phyloP scores from a whole-genome alignment of 176 grass and related monocot genomes.

The Raddia distichophylla region DNA sequence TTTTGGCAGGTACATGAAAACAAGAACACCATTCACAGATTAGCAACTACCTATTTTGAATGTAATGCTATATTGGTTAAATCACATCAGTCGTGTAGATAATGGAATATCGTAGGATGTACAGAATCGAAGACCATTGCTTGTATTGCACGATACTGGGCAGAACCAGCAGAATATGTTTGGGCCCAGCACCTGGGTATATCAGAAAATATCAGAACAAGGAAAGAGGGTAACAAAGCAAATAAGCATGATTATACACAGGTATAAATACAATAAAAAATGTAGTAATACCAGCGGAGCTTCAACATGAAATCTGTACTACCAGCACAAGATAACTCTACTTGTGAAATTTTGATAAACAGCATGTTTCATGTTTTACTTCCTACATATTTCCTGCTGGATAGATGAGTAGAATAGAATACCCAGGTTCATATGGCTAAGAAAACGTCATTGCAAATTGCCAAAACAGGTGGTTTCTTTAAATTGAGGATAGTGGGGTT shows the following conservation, averaged over 20 bases:
- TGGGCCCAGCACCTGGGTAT: constrained; percentile 64
- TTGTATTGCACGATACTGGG: constrained; percentile 52
- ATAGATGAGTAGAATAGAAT: constrained; percentile 9
- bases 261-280: neutral
- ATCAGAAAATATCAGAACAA: constrained; percentile 17
- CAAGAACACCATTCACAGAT: neutral
- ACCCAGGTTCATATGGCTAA: constrained; percentile 3
- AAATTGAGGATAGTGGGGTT: neutral
- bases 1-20: constrained; percentile 7
- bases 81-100: constrained; percentile 50
- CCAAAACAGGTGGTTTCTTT: constrained; percentile 11
- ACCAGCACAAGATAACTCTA: constrained; percentile 1
- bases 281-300: neutral
- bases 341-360: neutral
- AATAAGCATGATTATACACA: constrained; percentile 4
- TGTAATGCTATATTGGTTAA: constrained; percentile 41
- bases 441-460: neutral
- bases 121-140: constrained; percentile 66
- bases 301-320: neutral
- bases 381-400: neutral
- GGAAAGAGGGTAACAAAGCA: constrained; percentile 11
- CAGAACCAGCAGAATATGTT: constrained; percentile 86
- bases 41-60: constrained; percentile 37
- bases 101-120: constrained; percentile 62
- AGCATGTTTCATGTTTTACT: neutral